Evolutionary conservation across 2,329 filamentous ascomycete species (phyloP).

Genomic region (Verticillium dahliae): DNA sequence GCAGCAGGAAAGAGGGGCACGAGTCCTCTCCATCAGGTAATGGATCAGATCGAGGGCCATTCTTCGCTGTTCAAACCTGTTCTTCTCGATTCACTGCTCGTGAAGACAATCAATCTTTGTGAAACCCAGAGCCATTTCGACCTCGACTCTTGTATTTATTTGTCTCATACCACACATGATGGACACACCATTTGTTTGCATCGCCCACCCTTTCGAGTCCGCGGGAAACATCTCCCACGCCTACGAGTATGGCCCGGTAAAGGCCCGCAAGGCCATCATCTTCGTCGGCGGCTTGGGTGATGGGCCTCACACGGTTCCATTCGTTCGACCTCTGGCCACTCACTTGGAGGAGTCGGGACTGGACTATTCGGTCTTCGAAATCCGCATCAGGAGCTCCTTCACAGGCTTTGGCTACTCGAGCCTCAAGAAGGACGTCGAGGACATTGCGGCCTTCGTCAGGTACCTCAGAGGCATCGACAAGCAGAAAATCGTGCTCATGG

Average conservation of each 20-base stretch:
- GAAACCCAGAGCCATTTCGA: too few species aligned
- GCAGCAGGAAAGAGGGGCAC: too few species aligned
- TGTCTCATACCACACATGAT: background rate
- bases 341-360: constrained; percentile 31
- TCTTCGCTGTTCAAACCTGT: too few species aligned
- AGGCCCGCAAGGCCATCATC: constrained; percentile 52
- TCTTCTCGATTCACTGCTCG: too few species aligned
- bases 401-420: constrained; percentile 43
- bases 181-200: constrained; percentile 7
- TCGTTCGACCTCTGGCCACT: constrained; percentile 40
- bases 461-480: constrained; percentile 46
- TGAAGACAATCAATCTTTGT: too few species aligned
- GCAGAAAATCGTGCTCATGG: constrained; percentile 47
- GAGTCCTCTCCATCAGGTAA: too few species aligned
- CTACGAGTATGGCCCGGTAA: constrained; percentile 36
- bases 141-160: too few species aligned
- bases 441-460: constrained; percentile 44
- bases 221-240: constrained; percentile 32
- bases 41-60: too few species aligned
- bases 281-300: constrained; percentile 67
- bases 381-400: constrained; percentile 49
- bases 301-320: constrained; percentile 59
- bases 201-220: constrained; percentile 38
- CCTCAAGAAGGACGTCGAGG: constrained; percentile 45
- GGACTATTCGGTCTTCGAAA: constrained; percentile 49